A percentile compares a stretch with the other conserved stretches of the same genome.
Conservation (phyloP, 176 grass and related monocot species). For the Saccharum spontaneum region DNA sequence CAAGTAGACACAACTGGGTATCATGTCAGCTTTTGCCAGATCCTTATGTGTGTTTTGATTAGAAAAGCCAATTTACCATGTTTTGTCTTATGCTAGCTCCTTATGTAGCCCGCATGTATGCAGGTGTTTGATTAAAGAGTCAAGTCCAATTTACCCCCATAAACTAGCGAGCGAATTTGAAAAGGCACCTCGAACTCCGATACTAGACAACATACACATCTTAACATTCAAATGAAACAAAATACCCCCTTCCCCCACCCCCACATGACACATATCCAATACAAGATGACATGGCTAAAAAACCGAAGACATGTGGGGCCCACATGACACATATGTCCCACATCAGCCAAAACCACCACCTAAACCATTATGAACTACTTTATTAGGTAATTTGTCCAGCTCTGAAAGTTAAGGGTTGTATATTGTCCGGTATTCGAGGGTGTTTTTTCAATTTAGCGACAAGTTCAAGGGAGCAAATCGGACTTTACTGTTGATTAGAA, state of each 20-base stretch:
- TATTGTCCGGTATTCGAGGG: neutral
- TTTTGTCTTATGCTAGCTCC: neutral
- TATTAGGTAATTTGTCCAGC: neutral
- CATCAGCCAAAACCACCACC: neutral
- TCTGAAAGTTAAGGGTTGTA: neutral
- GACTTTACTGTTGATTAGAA: neutral
- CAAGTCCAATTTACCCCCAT: neutral
- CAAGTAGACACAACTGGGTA: slow-evolving; percentile 1
- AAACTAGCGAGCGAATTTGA: neutral
- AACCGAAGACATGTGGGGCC: neutral
- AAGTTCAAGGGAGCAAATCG: neutral
- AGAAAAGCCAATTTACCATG: neutral
- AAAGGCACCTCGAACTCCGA: neutral
- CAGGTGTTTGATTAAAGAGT: neutral
- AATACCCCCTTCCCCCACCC: neutral
- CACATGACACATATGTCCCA: too few relatives aligned
- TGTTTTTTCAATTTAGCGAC: neutral
- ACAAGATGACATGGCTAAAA: neutral
- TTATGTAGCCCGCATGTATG: neutral
- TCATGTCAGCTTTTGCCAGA: slow-evolving; percentile 1
- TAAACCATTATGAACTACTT: neutral
- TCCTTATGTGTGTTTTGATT: neutral
- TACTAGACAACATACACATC: neutral
- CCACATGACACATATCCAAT: neutral
- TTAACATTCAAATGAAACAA: neutral